Percentiles rank a stretch among this genome's conserved stretches.
Evolutionary conservation across 768 basidiomycete genomes (phyloP).

Genomic region (Panaeolus cyanescens): DNA sequence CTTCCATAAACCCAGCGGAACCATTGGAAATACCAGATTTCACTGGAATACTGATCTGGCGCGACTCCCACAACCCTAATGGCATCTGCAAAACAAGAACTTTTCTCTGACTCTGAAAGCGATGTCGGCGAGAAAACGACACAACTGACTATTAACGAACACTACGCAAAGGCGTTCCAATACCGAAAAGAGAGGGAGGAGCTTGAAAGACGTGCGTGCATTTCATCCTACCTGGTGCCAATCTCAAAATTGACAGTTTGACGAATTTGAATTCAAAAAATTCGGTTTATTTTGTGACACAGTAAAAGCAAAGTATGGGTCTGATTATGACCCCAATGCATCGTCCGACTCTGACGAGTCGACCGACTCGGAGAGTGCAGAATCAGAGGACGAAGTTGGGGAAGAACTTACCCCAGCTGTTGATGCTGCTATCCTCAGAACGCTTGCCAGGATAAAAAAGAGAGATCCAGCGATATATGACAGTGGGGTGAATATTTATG

Average conservation of each 20-base stretch:
- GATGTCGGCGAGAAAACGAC: conserved; percentile 7
- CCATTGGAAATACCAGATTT: no score
- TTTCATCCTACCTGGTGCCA: no score
- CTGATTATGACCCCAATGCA: conserved; percentile 58
- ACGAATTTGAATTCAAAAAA: not conserved
- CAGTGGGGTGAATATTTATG: conserved; percentile 67
- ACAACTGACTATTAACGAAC: conserved; percentile 35
- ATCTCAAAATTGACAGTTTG: no score
- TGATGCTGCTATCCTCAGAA: conserved; percentile 92
- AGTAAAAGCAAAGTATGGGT: conserved; percentile 91
- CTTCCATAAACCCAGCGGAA: no score
- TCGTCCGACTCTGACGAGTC: conserved; percentile 41
- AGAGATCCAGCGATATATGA: conserved; percentile 89
- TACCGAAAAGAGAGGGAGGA: conserved; percentile 86
- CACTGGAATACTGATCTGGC: not conserved
- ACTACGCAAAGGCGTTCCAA: conserved; percentile 75
- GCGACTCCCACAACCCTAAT: not conserved
- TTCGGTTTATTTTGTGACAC: conserved; percentile 6
- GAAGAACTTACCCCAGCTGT: conserved; percentile 92
- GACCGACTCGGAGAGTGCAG: conserved; percentile 73
- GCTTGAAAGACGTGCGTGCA: conserved; percentile 66
- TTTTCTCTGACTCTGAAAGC: conserved; percentile 27
- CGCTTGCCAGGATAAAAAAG: conserved; percentile 79
- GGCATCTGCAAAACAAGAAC: conserved; percentile 6
- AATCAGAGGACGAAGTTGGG: conserved; percentile 92